These are phyloP conservation scores for Penicillium canescens DNA, from an alignment of 495 filamentous ascomycete genomes.

Conservation along the genomic window DNA sequence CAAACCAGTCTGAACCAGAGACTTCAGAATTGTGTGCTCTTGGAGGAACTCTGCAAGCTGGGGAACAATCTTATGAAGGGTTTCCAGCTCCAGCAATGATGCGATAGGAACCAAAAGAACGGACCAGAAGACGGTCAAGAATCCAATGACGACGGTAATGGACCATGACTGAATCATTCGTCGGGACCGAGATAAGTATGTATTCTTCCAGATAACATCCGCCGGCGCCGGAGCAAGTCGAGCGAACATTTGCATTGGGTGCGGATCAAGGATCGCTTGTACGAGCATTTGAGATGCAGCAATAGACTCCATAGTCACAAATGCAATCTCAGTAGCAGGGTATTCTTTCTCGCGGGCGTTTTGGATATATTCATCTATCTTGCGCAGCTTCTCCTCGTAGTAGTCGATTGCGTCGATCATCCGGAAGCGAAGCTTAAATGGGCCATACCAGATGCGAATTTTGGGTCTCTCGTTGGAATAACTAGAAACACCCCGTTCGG, in stretches of 20 bases:
- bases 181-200: conserved; percentile 73
- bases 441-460: conserved; percentile 76
- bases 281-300: conserved; percentile 92
- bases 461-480: conserved; percentile 60
- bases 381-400: conserved; percentile 82
- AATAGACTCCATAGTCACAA: conserved; percentile 96
- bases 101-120: conserved; percentile 81
- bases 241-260: conserved; percentile 80
- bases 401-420: conserved; percentile 91
- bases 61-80: conserved; percentile 71
- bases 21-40: conserved; percentile 63
- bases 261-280: conserved; percentile 87
- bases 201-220: conserved; percentile 92
- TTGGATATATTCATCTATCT: conserved; percentile 74
- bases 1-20: conserved; percentile 82
- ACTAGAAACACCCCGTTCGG: conserved; percentile 33
- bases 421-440: conserved; percentile 67
- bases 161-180: conserved; percentile 77
- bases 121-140: conserved; percentile 89
- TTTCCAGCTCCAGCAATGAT: conserved; percentile 71
- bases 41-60: conserved; percentile 67
- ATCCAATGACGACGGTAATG: conserved; percentile 75
- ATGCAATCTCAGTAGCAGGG: conserved; percentile 76
- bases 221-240: conserved; percentile 83
- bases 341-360: conserved; percentile 74